Evolutionary conservation across 371 early-diverging fungal species (phyloP), one percentile per base, ranked within the genome.

Genomic region (Smittium culicis): DNA sequence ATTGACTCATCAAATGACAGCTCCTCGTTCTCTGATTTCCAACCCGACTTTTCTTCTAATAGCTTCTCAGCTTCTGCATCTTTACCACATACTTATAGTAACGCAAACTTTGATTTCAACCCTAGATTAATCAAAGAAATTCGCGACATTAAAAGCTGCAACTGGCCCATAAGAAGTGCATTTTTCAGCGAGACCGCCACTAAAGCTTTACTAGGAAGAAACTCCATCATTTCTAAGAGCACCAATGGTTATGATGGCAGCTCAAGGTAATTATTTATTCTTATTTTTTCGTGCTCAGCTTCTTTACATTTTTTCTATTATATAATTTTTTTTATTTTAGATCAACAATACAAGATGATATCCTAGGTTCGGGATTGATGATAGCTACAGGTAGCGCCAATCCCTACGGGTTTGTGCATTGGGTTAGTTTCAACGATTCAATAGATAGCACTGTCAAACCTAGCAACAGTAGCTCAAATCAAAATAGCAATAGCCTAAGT

Each of bases 161-260:
- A 86, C 77, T 86, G 85, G 85, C 86, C 86, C 5, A 85, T 86
- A 61, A 83, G 83, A 69, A 82, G 80, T 66, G 79, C 85, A 1
- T 86, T 85, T 54, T 72, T 77, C 65, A 71, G 77, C 30, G 69
- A 45, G n/a, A 45, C 25, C 24, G 60, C 66, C 30, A 35, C 45
- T 24, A 32, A 66, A 45, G 34, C 30, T 34, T 30, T 32, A 8
- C 5, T 63, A 32, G 63, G 34, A 27, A n/a, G 63, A 30, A 63
- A 63, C 33, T n/a, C 35, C 5, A 63, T 63, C n/a, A 8, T 63
- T 11, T 63, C 63, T 2, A 31, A 63, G n/a, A 17, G 32, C 5
- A 35, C 35, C n/a, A n/a, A 31, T 14, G 24, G 34, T n/a, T 63
- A 63, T n/a, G 63, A 63, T 35, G 5, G n/a, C 25, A 2, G 30